These are phyloP conservation scores for Cystofilobasidium capitatum DNA, from an alignment of 768 basidiomycete species.

Conservation along the genomic window DNA sequence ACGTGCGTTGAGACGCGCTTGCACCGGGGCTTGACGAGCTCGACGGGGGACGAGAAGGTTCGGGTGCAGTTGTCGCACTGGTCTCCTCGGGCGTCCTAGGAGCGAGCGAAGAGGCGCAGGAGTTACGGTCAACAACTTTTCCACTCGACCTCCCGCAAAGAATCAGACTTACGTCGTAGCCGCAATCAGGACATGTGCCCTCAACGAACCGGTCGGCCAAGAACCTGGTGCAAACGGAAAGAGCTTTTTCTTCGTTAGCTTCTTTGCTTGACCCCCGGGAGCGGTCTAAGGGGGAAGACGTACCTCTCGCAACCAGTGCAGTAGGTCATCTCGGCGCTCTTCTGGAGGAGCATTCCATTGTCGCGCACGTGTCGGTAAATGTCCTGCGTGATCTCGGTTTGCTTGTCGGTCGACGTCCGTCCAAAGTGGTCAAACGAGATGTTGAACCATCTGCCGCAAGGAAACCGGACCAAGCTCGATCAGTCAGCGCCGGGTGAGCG, in stretches of 20 bases:
- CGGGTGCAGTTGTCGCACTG: slow-evolving; percentile 91
- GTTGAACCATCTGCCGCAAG: slow-evolving; percentile 72
- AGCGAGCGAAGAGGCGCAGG: background rate
- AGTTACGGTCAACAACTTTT: background rate
- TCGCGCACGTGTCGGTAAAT: slow-evolving; percentile 76
- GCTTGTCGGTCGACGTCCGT: slow-evolving; percentile 77
- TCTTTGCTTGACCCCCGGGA: slow-evolving; percentile 10
- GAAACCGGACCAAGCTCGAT: background rate
- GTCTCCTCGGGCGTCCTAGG: slow-evolving; percentile 88
- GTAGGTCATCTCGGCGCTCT: slow-evolving; percentile 85
- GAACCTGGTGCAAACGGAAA: slow-evolving; percentile 44
- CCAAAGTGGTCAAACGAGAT: slow-evolving; percentile 96
- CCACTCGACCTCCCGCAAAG: too few species aligned
- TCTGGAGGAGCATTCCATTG: slow-evolving; percentile 64
- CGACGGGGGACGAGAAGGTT: slow-evolving; percentile 77
- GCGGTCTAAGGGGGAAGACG: slow-evolving; percentile 27
- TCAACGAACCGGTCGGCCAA: slow-evolving; percentile 95
- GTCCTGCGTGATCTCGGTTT: slow-evolving; percentile 83
- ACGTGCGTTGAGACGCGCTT: slow-evolving; percentile 70
- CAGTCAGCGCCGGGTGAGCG: too few species aligned
- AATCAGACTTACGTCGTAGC: slow-evolving; percentile 54
- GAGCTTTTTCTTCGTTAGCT: background rate
- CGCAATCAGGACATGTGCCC: slow-evolving; percentile 92
- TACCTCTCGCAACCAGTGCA: slow-evolving; percentile 84
- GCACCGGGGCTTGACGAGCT: slow-evolving; percentile 89